Conservation (phyloP, 495 filamentous ascomycete genomes). For the Xylaria nigripes region DNA sequence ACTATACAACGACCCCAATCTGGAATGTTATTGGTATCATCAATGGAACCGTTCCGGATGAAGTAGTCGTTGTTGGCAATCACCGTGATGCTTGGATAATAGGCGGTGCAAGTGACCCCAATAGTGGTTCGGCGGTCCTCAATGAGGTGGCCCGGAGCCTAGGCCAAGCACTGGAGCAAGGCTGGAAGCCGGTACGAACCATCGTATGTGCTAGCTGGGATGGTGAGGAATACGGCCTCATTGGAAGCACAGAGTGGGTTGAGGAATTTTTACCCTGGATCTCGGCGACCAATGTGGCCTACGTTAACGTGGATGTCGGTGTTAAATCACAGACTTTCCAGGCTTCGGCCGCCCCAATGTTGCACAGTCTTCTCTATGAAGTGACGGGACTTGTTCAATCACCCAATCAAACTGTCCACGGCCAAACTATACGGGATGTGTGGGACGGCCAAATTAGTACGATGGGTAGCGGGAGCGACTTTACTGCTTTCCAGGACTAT, state of each 20-base stretch:
- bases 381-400: slow-evolving; percentile 63
- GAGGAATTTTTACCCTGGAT: slow-evolving; percentile 91
- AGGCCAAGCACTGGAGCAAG: slow-evolving; percentile 63
- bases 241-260: slow-evolving; percentile 92
- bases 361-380: slow-evolving; percentile 67
- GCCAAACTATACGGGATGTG: slow-evolving; percentile 65
- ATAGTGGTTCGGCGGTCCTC: slow-evolving; percentile 81
- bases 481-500: slow-evolving; percentile 86
- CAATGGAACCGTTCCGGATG: slow-evolving; percentile 73
- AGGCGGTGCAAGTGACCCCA: slow-evolving; percentile 80
- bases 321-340: slow-evolving; percentile 62
- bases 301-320: slow-evolving; percentile 83
- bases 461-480: slow-evolving; percentile 79
- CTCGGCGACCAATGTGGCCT: slow-evolving; percentile 65
- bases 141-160: slow-evolving; percentile 80
- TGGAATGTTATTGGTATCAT: slow-evolving; percentile 96
- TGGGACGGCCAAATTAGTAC: slow-evolving; percentile 62
- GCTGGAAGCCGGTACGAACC: slow-evolving; percentile 85
- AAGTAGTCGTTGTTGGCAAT: slow-evolving; percentile 89
- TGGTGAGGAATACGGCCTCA: slow-evolving; percentile 83
- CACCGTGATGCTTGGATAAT: slow-evolving; percentile 93
- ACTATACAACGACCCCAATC: slow-evolving; percentile 79
- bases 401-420: slow-evolving; percentile 72
- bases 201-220: slow-evolving; percentile 96
- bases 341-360: slow-evolving; percentile 66